Evolutionary conservation across 2,329 filamentous ascomycete genomes (phyloP).

Genomic region (Knoxdaviesia capensis): DNA sequence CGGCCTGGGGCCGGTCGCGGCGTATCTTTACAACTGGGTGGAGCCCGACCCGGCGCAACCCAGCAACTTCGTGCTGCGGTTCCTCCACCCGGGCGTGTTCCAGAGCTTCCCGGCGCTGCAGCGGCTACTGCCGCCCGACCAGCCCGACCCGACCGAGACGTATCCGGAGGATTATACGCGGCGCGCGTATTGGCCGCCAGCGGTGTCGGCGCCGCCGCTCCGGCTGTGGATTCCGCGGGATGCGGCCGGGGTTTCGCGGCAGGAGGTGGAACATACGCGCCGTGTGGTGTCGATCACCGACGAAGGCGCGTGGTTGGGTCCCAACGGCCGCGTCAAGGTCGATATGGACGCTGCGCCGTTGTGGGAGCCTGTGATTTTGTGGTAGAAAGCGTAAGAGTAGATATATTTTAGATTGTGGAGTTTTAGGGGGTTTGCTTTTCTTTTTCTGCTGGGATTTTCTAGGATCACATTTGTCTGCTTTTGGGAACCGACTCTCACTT

Average conservation of each 20-base stretch:
- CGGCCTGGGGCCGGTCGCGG: slow-evolving; percentile 10
- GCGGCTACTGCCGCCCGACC: slow-evolving; percentile 5
- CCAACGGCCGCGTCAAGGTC: slow-evolving; percentile 14
- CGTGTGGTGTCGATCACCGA: slow-evolving; percentile 53
- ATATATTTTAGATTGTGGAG: background rate
- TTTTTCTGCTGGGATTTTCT: background rate
- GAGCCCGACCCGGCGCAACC: slow-evolving; percentile 9
- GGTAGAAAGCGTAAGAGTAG: slow-evolving; percentile 13
- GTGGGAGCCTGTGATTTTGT: slow-evolving; percentile 12
- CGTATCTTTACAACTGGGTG: slow-evolving; percentile 10
- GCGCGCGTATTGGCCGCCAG: slow-evolving; percentile 52
- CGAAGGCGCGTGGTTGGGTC: slow-evolving; percentile 44
- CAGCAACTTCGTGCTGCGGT: slow-evolving; percentile 40
- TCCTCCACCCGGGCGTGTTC: slow-evolving; percentile 61
- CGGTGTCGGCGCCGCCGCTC: slow-evolving; percentile 38
- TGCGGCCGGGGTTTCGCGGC: slow-evolving; percentile 43
- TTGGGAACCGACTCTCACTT: too few species aligned
- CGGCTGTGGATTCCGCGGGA: slow-evolving; percentile 63
- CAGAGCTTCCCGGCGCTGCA: slow-evolving; percentile 43
- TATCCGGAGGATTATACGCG: slow-evolving; percentile 38
- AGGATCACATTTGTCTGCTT: too few species aligned
- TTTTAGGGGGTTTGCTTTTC: background rate
- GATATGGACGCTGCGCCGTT: slow-evolving; percentile 19
- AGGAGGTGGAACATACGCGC: slow-evolving; percentile 48
- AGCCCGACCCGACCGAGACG: slow-evolving; percentile 8